phyloP scores from a whole-genome alignment of 2,329 filamentous ascomycete genomes.

The Chalara sp. region DNA sequence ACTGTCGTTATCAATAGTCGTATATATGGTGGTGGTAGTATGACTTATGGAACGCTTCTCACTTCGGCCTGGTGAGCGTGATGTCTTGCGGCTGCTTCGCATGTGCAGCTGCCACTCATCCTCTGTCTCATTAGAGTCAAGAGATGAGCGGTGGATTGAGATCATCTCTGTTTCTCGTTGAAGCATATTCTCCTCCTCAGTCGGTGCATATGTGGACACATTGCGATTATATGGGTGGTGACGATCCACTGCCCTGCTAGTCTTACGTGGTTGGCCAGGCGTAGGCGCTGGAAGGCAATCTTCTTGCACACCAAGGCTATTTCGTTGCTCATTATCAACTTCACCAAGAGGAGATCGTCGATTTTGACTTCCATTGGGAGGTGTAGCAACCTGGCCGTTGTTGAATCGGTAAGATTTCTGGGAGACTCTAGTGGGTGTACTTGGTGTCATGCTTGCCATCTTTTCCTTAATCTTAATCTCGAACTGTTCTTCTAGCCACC shows the following conservation, averaged over 20 bases:
- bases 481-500: slow-evolving; percentile 72
- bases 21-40: slow-evolving; percentile 62
- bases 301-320: slow-evolving; percentile 64
- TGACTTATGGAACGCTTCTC: slow-evolving; percentile 69
- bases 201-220: slow-evolving; percentile 33
- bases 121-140: slow-evolving; percentile 75
- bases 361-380: slow-evolving; percentile 65
- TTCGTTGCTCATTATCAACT: slow-evolving; percentile 69
- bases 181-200: slow-evolving; percentile 44
- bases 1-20: slow-evolving; percentile 58
- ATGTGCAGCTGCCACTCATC: slow-evolving; percentile 61
- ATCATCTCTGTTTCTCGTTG: slow-evolving; percentile 52
- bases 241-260: slow-evolving; percentile 63
- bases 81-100: slow-evolving; percentile 59
- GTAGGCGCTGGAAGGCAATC: slow-evolving; percentile 93
- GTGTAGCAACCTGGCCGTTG: slow-evolving; percentile 70
- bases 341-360: slow-evolving; percentile 86
- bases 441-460: slow-evolving; percentile 39
- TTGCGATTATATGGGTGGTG: slow-evolving; percentile 66
- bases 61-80: slow-evolving; percentile 52
- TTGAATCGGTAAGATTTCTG: slow-evolving; percentile 52
- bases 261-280: slow-evolving; percentile 91
- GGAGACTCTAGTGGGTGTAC: slow-evolving; percentile 55
- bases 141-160: slow-evolving; percentile 54
- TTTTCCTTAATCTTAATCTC: slow-evolving; percentile 44